These are phyloP conservation scores for Rhizophora mangle DNA, from an alignment of 345 rosid species.

Conservation along the genomic window DNA sequence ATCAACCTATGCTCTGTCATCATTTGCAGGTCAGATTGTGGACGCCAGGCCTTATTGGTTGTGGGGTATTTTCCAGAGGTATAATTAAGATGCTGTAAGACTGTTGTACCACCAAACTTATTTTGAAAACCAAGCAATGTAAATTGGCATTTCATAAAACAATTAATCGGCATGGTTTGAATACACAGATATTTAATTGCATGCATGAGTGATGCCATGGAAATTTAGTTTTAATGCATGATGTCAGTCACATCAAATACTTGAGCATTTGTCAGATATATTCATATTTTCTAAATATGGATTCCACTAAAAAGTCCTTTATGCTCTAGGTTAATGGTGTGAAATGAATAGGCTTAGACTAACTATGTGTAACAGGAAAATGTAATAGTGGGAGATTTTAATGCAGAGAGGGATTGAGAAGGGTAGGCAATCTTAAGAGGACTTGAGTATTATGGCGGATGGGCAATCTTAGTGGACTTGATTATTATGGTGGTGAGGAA, in stretches of 20 bases:
- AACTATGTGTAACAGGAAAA: too few relatives aligned
- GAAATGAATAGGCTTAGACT: too few relatives aligned
- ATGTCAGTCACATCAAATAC: background rate
- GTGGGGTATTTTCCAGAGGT: conserved; percentile 90
- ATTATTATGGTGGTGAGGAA: too few relatives aligned
- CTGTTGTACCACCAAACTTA: background rate
- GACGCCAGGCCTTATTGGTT: conserved; percentile 84
- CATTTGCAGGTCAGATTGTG: conserved; percentile 81
- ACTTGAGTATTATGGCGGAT: too few relatives aligned
- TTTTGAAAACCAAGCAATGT: conserved; percentile 5
- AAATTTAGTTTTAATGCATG: background rate
- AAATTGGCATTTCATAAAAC: conserved; percentile 5
- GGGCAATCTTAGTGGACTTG: too few relatives aligned
- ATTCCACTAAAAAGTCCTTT: background rate
- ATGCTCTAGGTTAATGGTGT: background rate
- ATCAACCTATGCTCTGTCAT: conserved; percentile 19
- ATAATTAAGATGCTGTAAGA: conserved; percentile 14
- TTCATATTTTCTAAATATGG: background rate
- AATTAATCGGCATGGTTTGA: conserved; percentile 16
- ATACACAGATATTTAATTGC: background rate
- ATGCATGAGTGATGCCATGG: background rate
- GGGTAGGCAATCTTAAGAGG: too few relatives aligned
- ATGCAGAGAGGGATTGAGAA: too few relatives aligned
- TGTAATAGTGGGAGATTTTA: too few relatives aligned
- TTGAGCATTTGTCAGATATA: background rate